Percentiles rank a stretch among this genome's conserved stretches.
These are phyloP conservation scores for Pichia norvegensis DNA, from an alignment of 1,139 yeast species.

Conservation along the genomic window DNA sequence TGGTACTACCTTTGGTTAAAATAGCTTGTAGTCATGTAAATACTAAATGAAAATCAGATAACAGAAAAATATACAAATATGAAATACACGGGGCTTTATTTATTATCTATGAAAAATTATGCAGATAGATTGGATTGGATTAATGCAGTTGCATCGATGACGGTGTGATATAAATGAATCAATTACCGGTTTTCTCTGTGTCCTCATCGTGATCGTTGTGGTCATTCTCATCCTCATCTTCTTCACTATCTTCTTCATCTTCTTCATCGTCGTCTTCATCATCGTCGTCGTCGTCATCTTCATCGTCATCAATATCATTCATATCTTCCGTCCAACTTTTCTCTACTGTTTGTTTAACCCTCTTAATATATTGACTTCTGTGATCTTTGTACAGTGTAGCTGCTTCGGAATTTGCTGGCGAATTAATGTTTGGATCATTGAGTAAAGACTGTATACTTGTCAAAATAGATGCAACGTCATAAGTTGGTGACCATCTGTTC, in stretches of 20 bases:
- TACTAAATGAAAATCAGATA: background rate
- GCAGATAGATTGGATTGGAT: background rate
- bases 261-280: conserved; percentile 28
- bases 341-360: conserved; percentile 93
- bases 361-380: conserved; percentile 79
- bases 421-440: conserved; percentile 92
- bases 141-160: background rate
- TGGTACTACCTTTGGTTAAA: conserved; percentile 41
- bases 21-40: background rate
- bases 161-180: background rate
- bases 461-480: conserved; percentile 93
- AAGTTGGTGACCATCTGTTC: conserved; percentile 98
- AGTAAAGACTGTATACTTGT: conserved; percentile 81
- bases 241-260: conserved; percentile 13
- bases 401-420: conserved; percentile 98
- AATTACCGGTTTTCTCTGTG: background rate
- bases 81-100: background rate
- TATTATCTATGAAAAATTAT: background rate
- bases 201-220: background rate
- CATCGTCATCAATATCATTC: conserved; percentile 58
- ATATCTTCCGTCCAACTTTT: conserved; percentile 70
- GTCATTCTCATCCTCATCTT: background rate
- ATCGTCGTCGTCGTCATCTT: conserved; percentile 45
- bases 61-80: conserved; percentile 13
- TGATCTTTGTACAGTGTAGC: conserved; percentile 94